Evolutionary conservation across 2,329 filamentous ascomycete genomes (phyloP), one percentile per base, ranked within the genome.

Genomic region (Zasmidium cellare): DNA sequence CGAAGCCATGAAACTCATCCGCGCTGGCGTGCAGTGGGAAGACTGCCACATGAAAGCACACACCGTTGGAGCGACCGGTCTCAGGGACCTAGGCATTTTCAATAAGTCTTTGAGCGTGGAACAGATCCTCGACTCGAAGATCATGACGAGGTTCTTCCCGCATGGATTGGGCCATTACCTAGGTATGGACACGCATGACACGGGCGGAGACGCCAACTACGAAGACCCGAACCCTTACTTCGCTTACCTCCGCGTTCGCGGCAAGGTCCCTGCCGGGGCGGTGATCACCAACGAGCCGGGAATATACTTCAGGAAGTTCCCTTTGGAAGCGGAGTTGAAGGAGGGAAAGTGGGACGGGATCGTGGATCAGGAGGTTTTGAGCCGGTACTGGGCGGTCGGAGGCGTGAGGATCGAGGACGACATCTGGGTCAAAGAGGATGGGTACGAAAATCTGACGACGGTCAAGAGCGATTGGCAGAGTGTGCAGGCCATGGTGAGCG

Each of bases 241-340:
- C 77, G 83, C 86, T 53, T 97, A 97, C 71, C 78, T 99, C 59
- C 82, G 94, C 46, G 87, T 96, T 41, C 81, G 94, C 53, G 71
- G 71, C 12, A 63, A 53, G 16, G 22, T 72, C 54, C 69, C 67
- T 14, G 67, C 63, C 11, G 88, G 89, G 7, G 88, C 88, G 51
- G 91, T 99, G 22, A 87, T 99, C 53, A 99, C 94, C 0, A 93
- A 97, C 41, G 94, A 99, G 79, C 94, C 94, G 12, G 94, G 94
- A 19, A 87, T 87, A 41, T 92, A 92, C 74, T 92, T 92, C 75
- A 88, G 87, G 71, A 80, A 82, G 35, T 87, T 85, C 55, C 91
- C 90, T 62, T 83, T 92, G 59, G 83, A 91, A 75, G 83, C 84
- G 19, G 87, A 86, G 70, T 84, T 90, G 70, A 79, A 88, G 66